Base-by-base conservation (phyloP, 2,329 filamentous ascomycete species). In the Chalara sp. region DNA sequence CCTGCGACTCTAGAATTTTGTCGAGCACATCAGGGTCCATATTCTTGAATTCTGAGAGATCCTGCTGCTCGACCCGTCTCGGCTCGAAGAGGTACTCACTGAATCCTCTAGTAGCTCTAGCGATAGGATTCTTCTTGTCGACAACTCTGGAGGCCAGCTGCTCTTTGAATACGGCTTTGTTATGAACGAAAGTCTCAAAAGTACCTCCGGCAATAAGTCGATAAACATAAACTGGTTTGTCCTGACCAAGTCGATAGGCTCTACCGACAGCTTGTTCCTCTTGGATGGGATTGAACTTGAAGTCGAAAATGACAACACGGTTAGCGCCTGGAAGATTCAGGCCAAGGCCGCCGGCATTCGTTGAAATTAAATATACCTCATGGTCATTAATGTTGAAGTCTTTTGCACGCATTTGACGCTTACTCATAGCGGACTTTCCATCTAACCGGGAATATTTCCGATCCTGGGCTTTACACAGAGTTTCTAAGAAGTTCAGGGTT, bases 241-340 rank as follows among this genome's bases (percentile, higher is more conserved):
- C 72, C 66, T 96, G 91, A 0, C 90, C 89, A 33, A 96, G 79
- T 1, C 91, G 87, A 67, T 93, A 96, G 0, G 88, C 86, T 48
- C 91, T 79, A 2, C 89, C 91, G 47, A 96, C 81, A 1, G 91
- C 91, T 68, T 96, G 91, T 61, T 90, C 84, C 66, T 96, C 91
- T 63, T 84, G 76, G 5, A 83, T 78, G 0, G 91, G 91, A 56
- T 91, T 93, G 70, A 84, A 96, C 54, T 77, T 75, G 62, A 86
- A 89, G 64, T 96, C 91, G 50, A 95, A 86, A 21, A 96, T 85
- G 21, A 96, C 78, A 1, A 96, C 87, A 21, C 91, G 81, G 64
- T 90, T 96, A 1, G 91, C 91, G 1, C 86, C 84, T 40, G 81
- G 80, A 10, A 96, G 85, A 57, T 96, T 96, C 46, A 96, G 73